phyloP scores from a whole-genome alignment of 2,329 filamentous ascomycete species.

The Aspergillus latus region DNA sequence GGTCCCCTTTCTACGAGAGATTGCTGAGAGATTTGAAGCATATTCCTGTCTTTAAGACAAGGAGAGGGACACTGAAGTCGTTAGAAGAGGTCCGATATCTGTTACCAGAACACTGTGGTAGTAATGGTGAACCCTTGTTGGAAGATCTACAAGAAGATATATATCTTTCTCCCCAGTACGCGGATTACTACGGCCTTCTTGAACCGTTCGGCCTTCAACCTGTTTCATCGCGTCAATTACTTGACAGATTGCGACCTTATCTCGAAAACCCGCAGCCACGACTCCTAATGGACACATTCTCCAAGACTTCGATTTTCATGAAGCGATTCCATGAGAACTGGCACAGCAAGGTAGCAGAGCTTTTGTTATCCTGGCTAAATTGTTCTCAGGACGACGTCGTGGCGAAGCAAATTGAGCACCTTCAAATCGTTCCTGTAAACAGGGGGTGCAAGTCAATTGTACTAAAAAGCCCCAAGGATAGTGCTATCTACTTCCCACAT shows the following conservation, averaged over 20 bases:
- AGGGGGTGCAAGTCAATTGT: background rate
- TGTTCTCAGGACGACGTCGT: background rate
- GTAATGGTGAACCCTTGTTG: constrained; percentile 3
- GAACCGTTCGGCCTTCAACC: constrained; percentile 1
- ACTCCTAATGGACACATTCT: too few species aligned
- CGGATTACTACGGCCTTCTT: background rate
- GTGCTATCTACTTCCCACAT: background rate
- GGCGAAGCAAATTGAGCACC: background rate
- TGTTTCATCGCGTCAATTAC: background rate
- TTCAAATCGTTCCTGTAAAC: background rate
- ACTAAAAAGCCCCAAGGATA: background rate
- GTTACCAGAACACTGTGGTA: background rate
- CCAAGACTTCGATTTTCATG: too few species aligned
- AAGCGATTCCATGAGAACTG: background rate
- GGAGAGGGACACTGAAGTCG: background rate
- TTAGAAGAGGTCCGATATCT: constrained; percentile 10
- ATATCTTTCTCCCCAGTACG: constrained; percentile 9
- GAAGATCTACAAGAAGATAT: background rate
- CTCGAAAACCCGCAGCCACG: background rate
- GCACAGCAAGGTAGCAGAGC: background rate
- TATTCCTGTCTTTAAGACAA: constrained; percentile 1
- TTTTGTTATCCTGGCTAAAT: constrained; percentile 3
- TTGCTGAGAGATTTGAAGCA: background rate
- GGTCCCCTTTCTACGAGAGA: background rate
- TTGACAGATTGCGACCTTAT: background rate